Conservation (phyloP, 176 grass and related monocot genomes). For the Coix lacrymajobi region DNA sequence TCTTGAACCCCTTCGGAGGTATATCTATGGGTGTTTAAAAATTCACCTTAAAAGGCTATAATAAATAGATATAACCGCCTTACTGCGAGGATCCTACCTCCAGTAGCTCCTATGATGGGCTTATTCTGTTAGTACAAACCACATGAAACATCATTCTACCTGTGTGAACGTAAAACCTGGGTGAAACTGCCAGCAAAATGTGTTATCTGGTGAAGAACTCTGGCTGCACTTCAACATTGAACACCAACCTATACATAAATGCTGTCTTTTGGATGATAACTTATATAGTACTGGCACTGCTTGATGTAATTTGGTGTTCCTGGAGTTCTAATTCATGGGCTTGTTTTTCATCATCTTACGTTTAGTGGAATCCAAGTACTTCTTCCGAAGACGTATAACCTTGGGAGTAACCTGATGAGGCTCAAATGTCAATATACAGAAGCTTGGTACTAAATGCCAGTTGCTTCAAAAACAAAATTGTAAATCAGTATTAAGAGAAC, state of each 20-base stretch:
- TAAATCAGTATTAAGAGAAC: not conserved
- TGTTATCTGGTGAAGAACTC: not conserved
- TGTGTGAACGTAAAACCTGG: constrained; percentile 13
- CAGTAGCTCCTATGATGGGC: not conserved
- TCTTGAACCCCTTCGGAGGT: not conserved
- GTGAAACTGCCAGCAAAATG: not conserved
- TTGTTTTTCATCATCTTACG: constrained; percentile 99
- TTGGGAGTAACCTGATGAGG: constrained; percentile 85
- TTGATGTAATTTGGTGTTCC: constrained; percentile 20
- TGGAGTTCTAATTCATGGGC: constrained; percentile 40
- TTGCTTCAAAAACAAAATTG: not conserved
- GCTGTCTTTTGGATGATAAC: constrained; percentile 9
- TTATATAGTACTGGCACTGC: not conserved
- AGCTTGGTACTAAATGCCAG: not conserved
- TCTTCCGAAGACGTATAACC: constrained; percentile 80
- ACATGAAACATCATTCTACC: not conserved
- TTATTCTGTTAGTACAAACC: constrained; percentile 18
- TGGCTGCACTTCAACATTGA: not conserved
- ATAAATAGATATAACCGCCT: constrained; percentile 8
- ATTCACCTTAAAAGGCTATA: not conserved
- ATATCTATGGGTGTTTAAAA: not conserved
- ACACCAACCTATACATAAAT: constrained; percentile 30
- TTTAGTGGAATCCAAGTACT: constrained; percentile 84
- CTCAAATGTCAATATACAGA: constrained; percentile 25
- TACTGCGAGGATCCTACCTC: not conserved